Base-by-base conservation (phyloP, 768 basidiomycete species). In the Naematelia encephala region DNA sequence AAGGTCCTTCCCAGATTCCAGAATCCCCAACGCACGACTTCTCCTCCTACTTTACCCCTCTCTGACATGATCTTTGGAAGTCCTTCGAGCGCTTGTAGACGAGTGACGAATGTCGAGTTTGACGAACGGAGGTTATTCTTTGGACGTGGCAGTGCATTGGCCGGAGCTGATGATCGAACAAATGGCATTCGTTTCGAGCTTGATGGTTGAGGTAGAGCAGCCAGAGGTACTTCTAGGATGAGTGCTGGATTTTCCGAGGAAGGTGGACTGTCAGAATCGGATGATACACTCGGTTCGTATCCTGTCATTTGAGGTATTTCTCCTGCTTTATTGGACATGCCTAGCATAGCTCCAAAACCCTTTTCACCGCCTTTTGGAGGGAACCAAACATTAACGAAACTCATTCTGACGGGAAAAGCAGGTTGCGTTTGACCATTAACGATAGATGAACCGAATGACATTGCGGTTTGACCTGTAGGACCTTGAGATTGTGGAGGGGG, bases 41-140 rank as follows among this genome's bases (percentile, higher is more conserved):
- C 91, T n/a, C 90, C 91, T 58, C 87, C 85, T n/a, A n/a, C 61
- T 49, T 65, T 72, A 1, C 63, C 65, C 74, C 87, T 89, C 14
- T 86, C 82, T 58, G 86, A 83, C 25, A 94, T 81, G 13, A 80
- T 80, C 77, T 85, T 88, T 26, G 81, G 82, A 57, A 90, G 78
- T 46, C 87, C 89, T 72, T 96, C 92, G 43, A 83, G 81, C 56
- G 83, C 86, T 66, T 94, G 91, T 49, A 91, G 80, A 27, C 92
- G 84, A 1, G 89, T 87, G 63, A 97, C 88, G 77, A 97, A 97
- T 1, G 89, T 89, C 22, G 93, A 94, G 4, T 87, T 90, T 1
- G 91, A 91, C 0, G 90, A 90, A 54, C 88, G 83, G 64, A 96
- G 86, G 68, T 88, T 94, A 65, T 90, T 90, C 75, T 90, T 93